Evolutionary conservation across 2,329 filamentous ascomycete species (phyloP), one percentile per base, ranked within the genome.

Genomic region (Xylariaceae sp.): DNA sequence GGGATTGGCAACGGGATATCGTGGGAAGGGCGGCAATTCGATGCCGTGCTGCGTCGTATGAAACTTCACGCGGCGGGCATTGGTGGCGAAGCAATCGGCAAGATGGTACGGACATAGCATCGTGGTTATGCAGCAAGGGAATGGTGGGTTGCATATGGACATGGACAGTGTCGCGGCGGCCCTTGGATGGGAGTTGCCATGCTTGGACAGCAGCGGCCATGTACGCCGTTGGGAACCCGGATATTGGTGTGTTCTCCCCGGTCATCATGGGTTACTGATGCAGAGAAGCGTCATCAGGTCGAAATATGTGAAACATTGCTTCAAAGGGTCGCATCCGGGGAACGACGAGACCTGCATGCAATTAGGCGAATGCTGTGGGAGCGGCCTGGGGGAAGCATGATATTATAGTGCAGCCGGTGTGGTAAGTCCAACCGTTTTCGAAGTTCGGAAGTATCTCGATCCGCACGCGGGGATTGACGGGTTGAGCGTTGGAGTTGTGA

Each of bases 1-100:
- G 4, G 43, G 45, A 52, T 52, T 49, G 13, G 22, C 41, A 42
- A 49, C 18, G 34, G 48, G 45, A 45, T 55, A 48, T 47, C n/a
- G 44, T 49, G 41, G 48, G 42, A 47, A 21, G 18, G 21, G 41
- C 51, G 54, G 54, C 34, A 51, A 57, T 46, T 26, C 21, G 44
- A 22, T 51, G 54, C 51, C 51, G 49, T 21, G 16, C 40, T 52
- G 37, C 37, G 45, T 57, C 22, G 49, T 52, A 55, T 49, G 19
- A 49, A 49, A n/a, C 46, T 48, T 44, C 34, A 39, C 32, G 41
- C 18, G 40, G 37, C 42, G 34, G 40, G 34, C 41, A 16, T 12
- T 4, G 43, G 44, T 46, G 39, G 34, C n/a, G 41, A 18, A 47
- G 46, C 15, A 37, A 22, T 30, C 13, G 46, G 49, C 32, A 30